Base-by-base conservation (phyloP, 768 basidiomycete species). In the Termitomyces sp. region DNA sequence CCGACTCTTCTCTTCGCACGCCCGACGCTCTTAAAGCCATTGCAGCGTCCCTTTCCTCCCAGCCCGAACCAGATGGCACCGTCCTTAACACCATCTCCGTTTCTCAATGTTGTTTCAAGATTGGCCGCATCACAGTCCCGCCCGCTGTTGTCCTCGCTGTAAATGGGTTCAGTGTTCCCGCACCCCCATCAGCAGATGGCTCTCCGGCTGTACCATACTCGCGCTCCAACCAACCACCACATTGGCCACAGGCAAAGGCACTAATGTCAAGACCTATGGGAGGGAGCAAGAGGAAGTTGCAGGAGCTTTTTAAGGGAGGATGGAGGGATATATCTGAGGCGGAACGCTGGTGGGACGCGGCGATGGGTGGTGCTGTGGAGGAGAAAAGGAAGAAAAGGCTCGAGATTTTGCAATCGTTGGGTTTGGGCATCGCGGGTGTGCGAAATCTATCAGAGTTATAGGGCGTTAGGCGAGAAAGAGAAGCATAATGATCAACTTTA, bases 71-170 rank as follows among this genome's bases (percentile, higher is more conserved):
- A 0, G 86, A 87, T 59, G 85, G 83, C 43, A 78, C 79, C 1
- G 71, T 71, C 33, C 67, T 87, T 6, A 81, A 91, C 67, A 86
- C 87, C 57, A 65, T 90, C 58, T 74, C 79, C 49, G 70, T 91
- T 55, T 83, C 83, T 28, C 82, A 81, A 53, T 55, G 81, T 23
- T 88, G 86, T 64, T 89, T 83, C 77, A 91, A 91, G 67, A 64
- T 78, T 23, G 84, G 83, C 0, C 79, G 88, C 1, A 85, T 91
- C 58, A 90, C 87, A 19, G 77, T 89, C 53, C 89, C 89, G 1
- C 89, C 89, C 12, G 75, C 76, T 3, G 56, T 91, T 58, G 78
- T 79, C 11, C 68, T 89, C 35, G 85, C 82, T 1, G 61, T 72
- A 1, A 83, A 86, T 57, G 89, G 89, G 0, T 82, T 85, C 59